Conservation (phyloP, 2,329 filamentous ascomycete species). For the Seiridium cupressi region DNA sequence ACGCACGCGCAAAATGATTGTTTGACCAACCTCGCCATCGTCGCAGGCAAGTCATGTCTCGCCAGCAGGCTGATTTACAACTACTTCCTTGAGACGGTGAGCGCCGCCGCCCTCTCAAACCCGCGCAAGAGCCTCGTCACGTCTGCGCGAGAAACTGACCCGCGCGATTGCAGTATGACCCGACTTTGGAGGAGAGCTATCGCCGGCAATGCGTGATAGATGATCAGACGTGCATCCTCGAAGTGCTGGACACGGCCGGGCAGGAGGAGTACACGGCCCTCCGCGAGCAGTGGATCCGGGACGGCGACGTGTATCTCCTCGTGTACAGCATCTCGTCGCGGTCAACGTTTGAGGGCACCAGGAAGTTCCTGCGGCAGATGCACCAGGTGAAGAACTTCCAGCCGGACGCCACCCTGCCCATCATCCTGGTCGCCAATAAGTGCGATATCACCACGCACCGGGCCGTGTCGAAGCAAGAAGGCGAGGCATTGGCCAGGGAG, state of each 20-base stretch:
- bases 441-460: conserved; percentile 93
- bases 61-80: neutral
- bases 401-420: conserved; percentile 68
- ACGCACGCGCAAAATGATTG: too few species aligned
- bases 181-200: conserved; percentile 85
- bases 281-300: conserved; percentile 96
- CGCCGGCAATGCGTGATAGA: conserved; percentile 91
- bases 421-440: conserved; percentile 99
- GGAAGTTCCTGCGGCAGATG: conserved; percentile 94
- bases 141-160: too few species aligned
- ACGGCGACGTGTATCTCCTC: conserved; percentile 94
- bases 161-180: conserved; percentile 62
- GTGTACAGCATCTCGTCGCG: conserved; percentile 98
- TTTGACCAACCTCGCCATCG: too few species aligned
- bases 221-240: conserved; percentile 91
- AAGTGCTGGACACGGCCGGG: conserved; percentile 92
- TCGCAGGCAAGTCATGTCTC: neutral
- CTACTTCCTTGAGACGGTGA: neutral
- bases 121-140: too few species aligned
- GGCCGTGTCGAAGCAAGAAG: conserved; percentile 95
- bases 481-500: conserved; percentile 86
- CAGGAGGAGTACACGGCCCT: conserved; percentile 98
- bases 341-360: conserved; percentile 90
- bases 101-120: neutral
- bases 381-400: conserved; percentile 86